phyloP scores from a whole-genome alignment of 257 asterid genomes.

The Solanum okadae region DNA sequence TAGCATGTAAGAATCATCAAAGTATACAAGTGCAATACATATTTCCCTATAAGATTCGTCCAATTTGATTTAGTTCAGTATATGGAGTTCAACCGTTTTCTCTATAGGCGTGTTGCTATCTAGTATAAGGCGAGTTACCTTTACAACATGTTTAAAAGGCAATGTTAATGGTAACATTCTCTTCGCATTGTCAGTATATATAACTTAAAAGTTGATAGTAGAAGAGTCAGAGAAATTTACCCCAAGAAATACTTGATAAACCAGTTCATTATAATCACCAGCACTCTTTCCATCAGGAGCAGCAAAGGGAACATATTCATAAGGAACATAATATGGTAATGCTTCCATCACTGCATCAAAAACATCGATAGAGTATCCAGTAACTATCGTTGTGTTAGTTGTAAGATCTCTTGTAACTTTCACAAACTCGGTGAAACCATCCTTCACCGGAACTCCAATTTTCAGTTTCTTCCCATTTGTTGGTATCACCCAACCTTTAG shows the following conservation, averaged over 20 bases:
- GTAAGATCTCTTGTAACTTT: slow-evolving; percentile 13
- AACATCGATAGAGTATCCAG: slow-evolving; percentile 38
- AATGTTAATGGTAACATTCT: too few relatives aligned
- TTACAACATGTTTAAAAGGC: too few relatives aligned
- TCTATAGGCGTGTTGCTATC: too few relatives aligned
- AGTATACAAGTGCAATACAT: not conserved
- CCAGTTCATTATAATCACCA: slow-evolving; percentile 17
- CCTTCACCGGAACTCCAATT: slow-evolving; percentile 34
- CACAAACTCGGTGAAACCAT: slow-evolving; percentile 30
- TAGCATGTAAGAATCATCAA: not conserved
- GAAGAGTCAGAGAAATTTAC: not conserved
- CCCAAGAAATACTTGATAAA: slow-evolving; percentile 34
- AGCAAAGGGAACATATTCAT: slow-evolving; percentile 35
- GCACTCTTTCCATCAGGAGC: slow-evolving; percentile 14
- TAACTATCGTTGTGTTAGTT: slow-evolving; percentile 13
- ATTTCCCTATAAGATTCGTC: not conserved
- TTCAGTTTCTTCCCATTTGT: slow-evolving; percentile 32
- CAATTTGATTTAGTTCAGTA: too few relatives aligned
- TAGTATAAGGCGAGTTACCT: too few relatives aligned
- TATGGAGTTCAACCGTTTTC: too few relatives aligned
- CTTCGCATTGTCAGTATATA: not conserved
- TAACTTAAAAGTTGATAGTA: not conserved
- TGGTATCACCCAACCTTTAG: slow-evolving; percentile 53
- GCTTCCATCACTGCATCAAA: slow-evolving; percentile 38
- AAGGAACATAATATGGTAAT: slow-evolving; percentile 28